Evolutionary conservation across 352 stramenopile genomes (phyloP).

Genomic region (Plasmopara viticola): DNA sequence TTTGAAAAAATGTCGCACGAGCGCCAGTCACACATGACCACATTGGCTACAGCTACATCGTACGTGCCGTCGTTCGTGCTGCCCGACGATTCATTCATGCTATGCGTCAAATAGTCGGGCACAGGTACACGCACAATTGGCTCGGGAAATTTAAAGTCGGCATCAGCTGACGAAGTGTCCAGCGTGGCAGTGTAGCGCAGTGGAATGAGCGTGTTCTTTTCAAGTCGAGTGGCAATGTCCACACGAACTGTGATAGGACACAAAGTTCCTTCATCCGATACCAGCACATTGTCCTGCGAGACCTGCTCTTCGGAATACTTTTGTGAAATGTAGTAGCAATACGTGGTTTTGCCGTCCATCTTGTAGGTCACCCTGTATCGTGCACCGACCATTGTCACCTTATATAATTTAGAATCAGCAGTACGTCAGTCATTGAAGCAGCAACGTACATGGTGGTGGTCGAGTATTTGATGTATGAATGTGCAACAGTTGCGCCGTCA

Average conservation of each 20-base stretch:
- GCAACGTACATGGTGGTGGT: conserved; percentile 20
- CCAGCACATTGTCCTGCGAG: conserved; percentile 36
- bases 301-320: conserved; percentile 52
- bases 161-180: conserved; percentile 33
- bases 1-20: conserved; percentile 64
- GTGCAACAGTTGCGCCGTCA: neutral
- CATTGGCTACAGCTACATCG: conserved; percentile 59
- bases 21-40: conserved; percentile 75
- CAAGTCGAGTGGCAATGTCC: conserved; percentile 42
- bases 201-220: conserved; percentile 42
- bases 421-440: conserved; percentile 1
- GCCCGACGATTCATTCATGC: conserved; percentile 18
- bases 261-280: conserved; percentile 26
- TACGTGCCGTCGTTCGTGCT: conserved; percentile 21
- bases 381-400: neutral
- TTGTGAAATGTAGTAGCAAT: conserved; percentile 72
- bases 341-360: conserved; percentile 72
- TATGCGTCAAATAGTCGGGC: conserved; percentile 34
- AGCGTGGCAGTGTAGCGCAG: conserved; percentile 62
- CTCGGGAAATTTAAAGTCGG: conserved; percentile 51
- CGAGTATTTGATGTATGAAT: neutral
- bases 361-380: conserved; percentile 46
- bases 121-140: conserved; percentile 37
- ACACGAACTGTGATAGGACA: conserved; percentile 69
- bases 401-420: conserved; percentile 5